These are phyloP conservation scores for Penicillium odoratum DNA, from an alignment of 495 filamentous ascomycete species.

Conservation along the genomic window DNA sequence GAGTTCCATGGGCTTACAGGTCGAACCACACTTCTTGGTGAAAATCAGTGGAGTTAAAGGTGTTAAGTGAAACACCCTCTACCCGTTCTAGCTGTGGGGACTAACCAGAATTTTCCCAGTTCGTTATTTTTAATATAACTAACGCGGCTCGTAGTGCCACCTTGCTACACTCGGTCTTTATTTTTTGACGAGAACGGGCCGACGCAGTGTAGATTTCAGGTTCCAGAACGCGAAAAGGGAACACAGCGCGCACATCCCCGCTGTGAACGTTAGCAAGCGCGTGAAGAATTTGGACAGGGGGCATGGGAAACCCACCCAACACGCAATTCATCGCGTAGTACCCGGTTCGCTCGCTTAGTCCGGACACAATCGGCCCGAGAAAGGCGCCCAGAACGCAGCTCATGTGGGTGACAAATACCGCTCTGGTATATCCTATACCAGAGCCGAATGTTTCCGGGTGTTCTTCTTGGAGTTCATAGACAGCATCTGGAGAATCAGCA, in stretches of 20 bases:
- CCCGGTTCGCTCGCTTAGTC: constrained; percentile 29
- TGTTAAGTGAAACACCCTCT: not conserved
- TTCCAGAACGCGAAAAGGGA: not conserved
- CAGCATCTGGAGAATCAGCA: not conserved
- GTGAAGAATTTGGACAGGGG: not conserved
- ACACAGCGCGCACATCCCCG: not conserved
- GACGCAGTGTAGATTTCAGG: not conserved
- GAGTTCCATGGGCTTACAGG: not conserved
- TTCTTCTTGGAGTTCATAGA: constrained; percentile 5
- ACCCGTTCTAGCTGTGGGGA: not conserved
- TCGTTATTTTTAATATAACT: not conserved
- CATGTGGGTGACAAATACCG: constrained; percentile 29
- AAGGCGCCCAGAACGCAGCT: constrained; percentile 32
- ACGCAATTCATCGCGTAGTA: constrained; percentile 31
- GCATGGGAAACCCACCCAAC: constrained; percentile 13
- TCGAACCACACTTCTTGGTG: not conserved
- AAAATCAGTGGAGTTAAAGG: not conserved
- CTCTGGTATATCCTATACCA: constrained; percentile 31
- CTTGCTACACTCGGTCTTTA: not conserved
- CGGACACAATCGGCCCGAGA: constrained; percentile 34
- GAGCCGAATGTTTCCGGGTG: constrained; percentile 26
- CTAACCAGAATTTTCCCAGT: not conserved
- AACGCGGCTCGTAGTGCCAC: not conserved
- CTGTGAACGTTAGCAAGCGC: not conserved
- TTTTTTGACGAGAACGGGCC: not conserved